Percentiles rank a stretch among this genome's conserved stretches.
Evolutionary conservation across 73 alveolate genomes (phyloP).

Genomic region (Paramecium primaurelia): DNA sequence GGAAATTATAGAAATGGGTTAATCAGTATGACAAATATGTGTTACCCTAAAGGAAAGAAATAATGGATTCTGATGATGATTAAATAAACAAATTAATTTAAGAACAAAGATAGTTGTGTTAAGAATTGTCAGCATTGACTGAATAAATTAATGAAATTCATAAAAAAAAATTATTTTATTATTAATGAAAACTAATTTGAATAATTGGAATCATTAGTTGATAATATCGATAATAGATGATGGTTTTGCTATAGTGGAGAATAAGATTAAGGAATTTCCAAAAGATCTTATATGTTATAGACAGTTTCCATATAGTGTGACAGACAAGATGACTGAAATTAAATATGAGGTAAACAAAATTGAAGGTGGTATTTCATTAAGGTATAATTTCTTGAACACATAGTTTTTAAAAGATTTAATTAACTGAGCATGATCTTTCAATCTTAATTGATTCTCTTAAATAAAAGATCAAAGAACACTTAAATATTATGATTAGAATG

Average conservation of each 20-base stretch:
- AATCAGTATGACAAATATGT: not conserved
- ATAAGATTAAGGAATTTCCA: not conserved
- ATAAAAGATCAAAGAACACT: not conserved
- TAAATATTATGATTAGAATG: not conserved
- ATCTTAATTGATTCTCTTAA: not conserved
- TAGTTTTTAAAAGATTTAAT: not conserved
- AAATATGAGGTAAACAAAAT: not conserved
- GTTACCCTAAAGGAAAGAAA: not conserved
- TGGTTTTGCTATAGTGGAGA: not conserved
- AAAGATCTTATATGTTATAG: not conserved
- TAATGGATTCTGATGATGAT: not conserved
- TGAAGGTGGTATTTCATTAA: not conserved
- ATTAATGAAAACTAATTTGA: not conserved
- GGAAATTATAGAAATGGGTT: not conserved
- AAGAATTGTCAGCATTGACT: not conserved
- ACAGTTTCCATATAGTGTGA: not conserved
- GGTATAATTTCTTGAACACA: not conserved
- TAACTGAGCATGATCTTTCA: not conserved
- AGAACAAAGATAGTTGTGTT: not conserved
- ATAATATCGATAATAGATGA: not conserved
- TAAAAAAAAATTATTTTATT: not conserved
- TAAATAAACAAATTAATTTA: not conserved
- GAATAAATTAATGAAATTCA: not conserved
- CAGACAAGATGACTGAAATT: not conserved
- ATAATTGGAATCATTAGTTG: not conserved